phyloP scores from a whole-genome alignment of 2,329 filamentous ascomycete species.

The Parascedosporium putredinis region DNA sequence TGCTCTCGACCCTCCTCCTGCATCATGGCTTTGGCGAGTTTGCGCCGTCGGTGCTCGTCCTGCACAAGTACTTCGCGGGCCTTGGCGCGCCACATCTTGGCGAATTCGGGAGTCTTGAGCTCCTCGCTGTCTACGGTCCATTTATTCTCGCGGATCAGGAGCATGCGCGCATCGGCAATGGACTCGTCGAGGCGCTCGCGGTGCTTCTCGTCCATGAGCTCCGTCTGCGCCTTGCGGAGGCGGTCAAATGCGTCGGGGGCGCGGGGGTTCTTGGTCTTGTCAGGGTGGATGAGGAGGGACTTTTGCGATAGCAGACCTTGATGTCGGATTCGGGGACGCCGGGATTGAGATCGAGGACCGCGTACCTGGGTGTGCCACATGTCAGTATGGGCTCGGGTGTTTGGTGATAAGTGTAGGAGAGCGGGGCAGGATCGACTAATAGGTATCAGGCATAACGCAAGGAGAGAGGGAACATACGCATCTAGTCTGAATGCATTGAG shows the following conservation, averaged over 20 bases:
- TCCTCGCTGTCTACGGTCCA: conserved; percentile 85
- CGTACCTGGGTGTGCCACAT: no score
- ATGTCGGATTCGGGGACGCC: conserved; percentile 94
- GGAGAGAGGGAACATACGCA: conserved; percentile 29
- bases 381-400: no score
- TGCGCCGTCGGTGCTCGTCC: conserved; percentile 72
- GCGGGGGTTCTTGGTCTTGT: conserved; percentile 85
- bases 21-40: conserved; percentile 88
- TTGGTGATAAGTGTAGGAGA: conserved; percentile 27
- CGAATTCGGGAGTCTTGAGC: conserved; percentile 73
- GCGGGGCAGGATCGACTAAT: conserved; percentile 3
- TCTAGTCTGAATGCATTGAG: conserved; percentile 74
- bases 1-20: conserved; percentile 91
- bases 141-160: conserved; percentile 88
- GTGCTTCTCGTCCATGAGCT: conserved; percentile 89
- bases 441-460: background rate
- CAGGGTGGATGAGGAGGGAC: conserved; percentile 96
- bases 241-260: conserved; percentile 95
- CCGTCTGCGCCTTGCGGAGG: conserved; percentile 85
- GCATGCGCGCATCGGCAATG: conserved; percentile 89
- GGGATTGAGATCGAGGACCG: conserved; percentile 88
- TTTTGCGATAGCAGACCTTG: conserved; percentile 92
- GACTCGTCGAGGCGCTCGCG: conserved; percentile 81
- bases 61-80: conserved; percentile 82
- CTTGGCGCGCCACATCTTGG: conserved; percentile 81